phyloP scores from a whole-genome alignment of 78 protist genomes.

The Trichosphaerium sp. region DNA sequence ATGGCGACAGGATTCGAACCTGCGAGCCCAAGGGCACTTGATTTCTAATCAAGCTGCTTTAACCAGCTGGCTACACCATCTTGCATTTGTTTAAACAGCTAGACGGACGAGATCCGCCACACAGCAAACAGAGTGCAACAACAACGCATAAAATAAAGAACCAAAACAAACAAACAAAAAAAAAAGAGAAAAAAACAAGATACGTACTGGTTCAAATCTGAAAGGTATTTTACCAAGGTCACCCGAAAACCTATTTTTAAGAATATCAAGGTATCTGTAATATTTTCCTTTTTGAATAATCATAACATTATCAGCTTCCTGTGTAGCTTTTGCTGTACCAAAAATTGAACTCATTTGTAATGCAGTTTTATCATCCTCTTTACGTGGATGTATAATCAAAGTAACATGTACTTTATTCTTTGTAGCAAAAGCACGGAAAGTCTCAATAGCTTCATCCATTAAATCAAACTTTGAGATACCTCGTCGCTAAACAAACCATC shows the following conservation, averaged over 20 bases:
- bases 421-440: conserved; percentile 63
- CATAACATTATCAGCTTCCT: conserved; percentile 79
- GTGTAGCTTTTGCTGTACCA: conserved; percentile 85
- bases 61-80: too few relatives aligned
- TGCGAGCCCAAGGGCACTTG: too few relatives aligned
- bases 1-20: too few relatives aligned
- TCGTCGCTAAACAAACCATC: conserved; percentile 2
- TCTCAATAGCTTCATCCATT: conserved; percentile 47
- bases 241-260: conserved; percentile 72
- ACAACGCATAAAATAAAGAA: too few relatives aligned
- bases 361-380: conserved; percentile 32
- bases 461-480: conserved; percentile 35
- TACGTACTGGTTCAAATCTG: conserved; percentile 43
- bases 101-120: too few relatives aligned
- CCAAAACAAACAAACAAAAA: too few relatives aligned
- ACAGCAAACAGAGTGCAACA: too few relatives aligned
- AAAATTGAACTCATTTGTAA: conserved; percentile 35
- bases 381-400: conserved; percentile 70
- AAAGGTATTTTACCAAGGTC: conserved; percentile 49
- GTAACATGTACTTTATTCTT: conserved; percentile 66
- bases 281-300: conserved; percentile 41
- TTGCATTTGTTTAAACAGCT: too few relatives aligned
- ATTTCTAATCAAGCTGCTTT: too few relatives aligned
- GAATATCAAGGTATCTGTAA: conserved; percentile 37
- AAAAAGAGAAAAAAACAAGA: too few relatives aligned